phyloP scores from a whole-genome alignment of 2,329 filamentous ascomycete species.

The Fusarium circinatum region DNA sequence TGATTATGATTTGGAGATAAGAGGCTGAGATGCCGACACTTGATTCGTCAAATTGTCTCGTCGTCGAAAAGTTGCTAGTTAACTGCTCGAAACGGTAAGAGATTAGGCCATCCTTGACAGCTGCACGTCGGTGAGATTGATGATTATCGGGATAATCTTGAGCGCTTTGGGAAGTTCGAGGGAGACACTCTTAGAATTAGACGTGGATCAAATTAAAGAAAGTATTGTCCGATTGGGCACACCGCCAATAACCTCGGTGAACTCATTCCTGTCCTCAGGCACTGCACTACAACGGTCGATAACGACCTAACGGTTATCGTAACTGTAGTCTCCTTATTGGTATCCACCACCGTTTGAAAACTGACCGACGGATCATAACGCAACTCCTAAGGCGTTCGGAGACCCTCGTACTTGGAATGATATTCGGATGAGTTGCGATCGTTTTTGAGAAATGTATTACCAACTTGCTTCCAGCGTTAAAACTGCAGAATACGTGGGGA shows the following conservation, averaged over 20 bases:
- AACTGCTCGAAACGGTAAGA: slow-evolving; percentile 15
- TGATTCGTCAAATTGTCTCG: neutral
- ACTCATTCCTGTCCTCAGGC: neutral
- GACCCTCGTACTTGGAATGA: neutral
- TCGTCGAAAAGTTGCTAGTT: neutral
- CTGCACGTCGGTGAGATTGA: neutral
- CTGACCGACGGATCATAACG: too few species aligned
- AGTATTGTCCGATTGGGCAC: neutral
- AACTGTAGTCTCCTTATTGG: neutral
- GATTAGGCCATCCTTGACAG: neutral
- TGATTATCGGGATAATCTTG: neutral
- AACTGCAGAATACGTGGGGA: neutral
- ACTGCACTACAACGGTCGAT: neutral
- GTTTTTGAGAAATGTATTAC: too few species aligned
- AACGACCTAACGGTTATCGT: too few species aligned
- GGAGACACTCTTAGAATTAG: neutral
- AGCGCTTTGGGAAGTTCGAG: neutral
- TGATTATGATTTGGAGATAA: neutral
- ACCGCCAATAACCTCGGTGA: neutral
- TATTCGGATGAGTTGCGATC: neutral
- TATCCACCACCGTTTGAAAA: neutral
- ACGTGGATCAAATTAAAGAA: neutral
- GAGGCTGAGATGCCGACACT: neutral
- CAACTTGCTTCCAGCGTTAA: neutral
- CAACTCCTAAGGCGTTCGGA: neutral